These are phyloP conservation scores for Rutstroemia sydowiana DNA, from an alignment of 2,329 filamentous ascomycete genomes.

Conservation along the genomic window DNA sequence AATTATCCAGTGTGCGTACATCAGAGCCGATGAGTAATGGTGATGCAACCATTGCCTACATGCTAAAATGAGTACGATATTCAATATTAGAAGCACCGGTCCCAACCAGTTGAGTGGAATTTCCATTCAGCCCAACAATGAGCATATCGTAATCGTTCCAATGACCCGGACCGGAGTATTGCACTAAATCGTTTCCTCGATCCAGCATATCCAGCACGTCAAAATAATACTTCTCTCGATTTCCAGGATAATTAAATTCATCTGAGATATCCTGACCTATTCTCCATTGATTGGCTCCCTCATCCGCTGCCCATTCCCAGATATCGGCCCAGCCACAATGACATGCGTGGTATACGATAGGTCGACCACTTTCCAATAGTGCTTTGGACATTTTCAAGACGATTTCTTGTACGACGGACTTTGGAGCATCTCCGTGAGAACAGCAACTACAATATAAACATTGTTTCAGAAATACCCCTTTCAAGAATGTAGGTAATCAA, in stretches of 20 bases:
- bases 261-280: conserved; percentile 37
- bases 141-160: conserved; percentile 32
- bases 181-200: too few species aligned
- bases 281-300: conserved; percentile 32
- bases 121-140: conserved; percentile 32
- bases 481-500: too few species aligned
- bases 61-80: conserved; percentile 29
- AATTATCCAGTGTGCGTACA: conserved; percentile 26
- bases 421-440: background rate
- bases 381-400: conserved; percentile 31
- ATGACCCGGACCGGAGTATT: conserved; percentile 25
- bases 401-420: conserved; percentile 22
- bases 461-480: conserved; percentile 43
- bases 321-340: conserved; percentile 45
- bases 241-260: conserved; percentile 23
- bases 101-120: too few species aligned
- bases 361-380: conserved; percentile 31
- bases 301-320: conserved; percentile 30
- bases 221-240: conserved; percentile 20
- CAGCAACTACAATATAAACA: conserved; percentile 35
- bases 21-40: conserved; percentile 29
- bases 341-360: conserved; percentile 34
- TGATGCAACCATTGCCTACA: too few species aligned
- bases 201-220: conserved; percentile 31
- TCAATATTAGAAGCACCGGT: conserved; percentile 32